A percentile compares a stretch with the other conserved stretches of the same genome.
These are phyloP conservation scores for Heterococcus sp. DNA, from an alignment of 108 stramenopile species.

Conservation along the genomic window DNA sequence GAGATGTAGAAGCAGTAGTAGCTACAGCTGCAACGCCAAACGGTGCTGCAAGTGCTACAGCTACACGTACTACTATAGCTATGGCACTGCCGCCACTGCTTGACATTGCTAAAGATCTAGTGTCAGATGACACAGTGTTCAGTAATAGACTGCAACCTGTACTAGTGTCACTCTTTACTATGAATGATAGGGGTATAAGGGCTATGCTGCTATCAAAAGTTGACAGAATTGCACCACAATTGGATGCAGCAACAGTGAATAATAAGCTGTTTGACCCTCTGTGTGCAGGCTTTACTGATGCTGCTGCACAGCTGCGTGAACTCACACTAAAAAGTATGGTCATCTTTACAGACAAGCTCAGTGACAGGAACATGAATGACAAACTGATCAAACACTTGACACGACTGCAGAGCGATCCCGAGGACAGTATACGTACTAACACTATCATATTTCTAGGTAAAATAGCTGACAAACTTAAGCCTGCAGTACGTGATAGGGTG, in stretches of 20 bases:
- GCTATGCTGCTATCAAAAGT: conserved; percentile 44
- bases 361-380: conserved; percentile 49
- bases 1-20: conserved; percentile 6
- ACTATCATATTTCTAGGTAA: conserved; percentile 51
- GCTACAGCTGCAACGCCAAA: conserved; percentile 6
- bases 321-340: conserved; percentile 53
- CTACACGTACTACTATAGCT: conserved; percentile 6
- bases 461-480: conserved; percentile 42
- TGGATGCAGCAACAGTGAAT: conserved; percentile 41
- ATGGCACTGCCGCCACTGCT: conserved; percentile 11
- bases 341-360: conserved; percentile 35
- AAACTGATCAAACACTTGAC: conserved; percentile 46
- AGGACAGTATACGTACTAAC: conserved; percentile 53
- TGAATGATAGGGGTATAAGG: conserved; percentile 49
- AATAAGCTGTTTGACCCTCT: conserved; percentile 41
- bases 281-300: conserved; percentile 51
- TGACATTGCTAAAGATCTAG: conserved; percentile 12
- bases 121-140: conserved; percentile 6
- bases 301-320: conserved; percentile 51
- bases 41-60: neutral
- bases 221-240: conserved; percentile 7
- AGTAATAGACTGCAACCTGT: conserved; percentile 7
- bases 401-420: conserved; percentile 47
- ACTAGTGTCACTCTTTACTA: conserved; percentile 35
- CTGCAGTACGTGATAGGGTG: conserved; percentile 15